Base-by-base conservation (phyloP, 352 stramenopile genomes). In the Phytophthora ramorum region DNA sequence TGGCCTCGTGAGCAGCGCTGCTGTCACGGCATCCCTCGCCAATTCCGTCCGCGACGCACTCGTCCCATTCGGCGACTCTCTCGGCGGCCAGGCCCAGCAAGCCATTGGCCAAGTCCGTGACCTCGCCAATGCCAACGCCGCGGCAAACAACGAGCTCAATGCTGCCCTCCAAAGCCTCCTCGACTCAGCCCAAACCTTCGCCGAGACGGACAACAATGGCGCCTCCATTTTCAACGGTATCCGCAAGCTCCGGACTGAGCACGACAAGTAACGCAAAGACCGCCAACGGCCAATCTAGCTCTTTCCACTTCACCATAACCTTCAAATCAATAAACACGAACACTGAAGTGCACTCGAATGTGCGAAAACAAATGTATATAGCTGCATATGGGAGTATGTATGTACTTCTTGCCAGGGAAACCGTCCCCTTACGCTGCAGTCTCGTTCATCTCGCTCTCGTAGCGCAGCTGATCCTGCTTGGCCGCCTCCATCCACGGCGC, bases 401-500 rank as follows among this genome's bases (percentile, higher is more conserved):
- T 38, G 61, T 64, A 60, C 56, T 58, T 49, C 47, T 58, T 37
- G 58, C 37, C 37, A 49, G 38, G 45, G 9, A 1, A 19, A 12
- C 16, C 46, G 32, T n/a, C 56, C 51, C 26, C 54, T 63, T 78
- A 81, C 51, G 60, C 66, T 30, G 65, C 55, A 20, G 74, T 78
- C 66, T 90, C 85, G 65, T 93, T 91, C 77, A 93, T 91, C 63
- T 90, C 79, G 40, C 59, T 67, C 48, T 91, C 76, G 47, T 91
- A 93, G n/a, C 83, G 80, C 64, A 77, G 37, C 64, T 81, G 69
- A 51, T 93, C 84, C 41, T 87, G 61, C 50, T 73, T 83, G 14
- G 80, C 80, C 2, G 76, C 76, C 12, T 93, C 76, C n/a, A 77
- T 40, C 84, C 84, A 91, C n/a, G 75, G 78, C 40, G 55, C 63